A percentile compares a stretch with the other conserved stretches of the same genome.
Conservation (phyloP, 2,329 filamentous ascomycete species). For the Ophiosphaerella korrae region DNA sequence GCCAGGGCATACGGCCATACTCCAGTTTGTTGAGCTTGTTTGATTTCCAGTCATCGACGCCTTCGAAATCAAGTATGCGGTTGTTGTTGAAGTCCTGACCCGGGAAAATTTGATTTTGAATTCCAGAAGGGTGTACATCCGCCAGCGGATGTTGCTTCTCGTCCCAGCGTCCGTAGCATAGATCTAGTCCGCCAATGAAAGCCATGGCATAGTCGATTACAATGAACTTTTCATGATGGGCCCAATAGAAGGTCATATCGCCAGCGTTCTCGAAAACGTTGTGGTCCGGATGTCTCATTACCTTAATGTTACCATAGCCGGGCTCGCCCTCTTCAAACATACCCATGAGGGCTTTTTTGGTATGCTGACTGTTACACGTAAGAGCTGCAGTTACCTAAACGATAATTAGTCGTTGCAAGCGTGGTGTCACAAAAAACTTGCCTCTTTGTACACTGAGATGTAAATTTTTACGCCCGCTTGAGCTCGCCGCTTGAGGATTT, state of each 20-base stretch:
- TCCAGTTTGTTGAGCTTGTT: conserved; percentile 92
- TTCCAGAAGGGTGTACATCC: conserved; percentile 84
- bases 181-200: conserved; percentile 91
- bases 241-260: conserved; percentile 98
- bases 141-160: conserved; percentile 81
- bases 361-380: conserved; percentile 91
- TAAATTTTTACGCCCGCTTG: conserved; percentile 95
- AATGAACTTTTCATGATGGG: conserved; percentile 97
- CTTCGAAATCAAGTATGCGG: conserved; percentile 92
- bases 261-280: conserved; percentile 91
- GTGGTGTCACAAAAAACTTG: conserved; percentile 26
- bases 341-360: conserved; percentile 81
- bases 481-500: conserved; percentile 83
- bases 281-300: conserved; percentile 93
- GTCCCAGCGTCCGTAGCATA: conserved; percentile 97
- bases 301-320: conserved; percentile 84
- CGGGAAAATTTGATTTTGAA: conserved; percentile 84
- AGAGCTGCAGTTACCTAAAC: conserved; percentile 55
- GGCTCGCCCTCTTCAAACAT: conserved; percentile 82
- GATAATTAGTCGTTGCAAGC: conserved; percentile 6
- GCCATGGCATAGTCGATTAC: conserved; percentile 90
- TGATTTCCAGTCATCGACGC: conserved; percentile 87
- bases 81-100: conserved; percentile 99
- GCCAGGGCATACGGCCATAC: conserved; percentile 96
- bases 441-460: conserved; percentile 89